phyloP scores from a whole-genome alignment of 1,284 basidiomycete species.

The Ustilago trichophora region DNA sequence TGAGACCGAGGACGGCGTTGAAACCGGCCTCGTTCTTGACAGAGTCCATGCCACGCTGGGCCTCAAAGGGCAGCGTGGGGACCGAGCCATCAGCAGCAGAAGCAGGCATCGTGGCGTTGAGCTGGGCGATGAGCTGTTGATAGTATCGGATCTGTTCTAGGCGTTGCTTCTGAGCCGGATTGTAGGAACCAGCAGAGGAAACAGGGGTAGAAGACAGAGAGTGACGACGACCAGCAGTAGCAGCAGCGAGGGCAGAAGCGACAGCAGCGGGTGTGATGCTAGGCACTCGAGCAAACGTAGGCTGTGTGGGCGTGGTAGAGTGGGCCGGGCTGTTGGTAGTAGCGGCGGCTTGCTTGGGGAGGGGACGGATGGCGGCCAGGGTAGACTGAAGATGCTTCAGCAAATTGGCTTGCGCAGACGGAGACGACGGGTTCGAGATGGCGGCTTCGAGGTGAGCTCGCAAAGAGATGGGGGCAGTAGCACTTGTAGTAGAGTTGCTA shows the following conservation, averaged over 20 bases:
- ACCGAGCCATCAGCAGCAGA: constrained; percentile 33
- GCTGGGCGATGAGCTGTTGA: constrained; percentile 47
- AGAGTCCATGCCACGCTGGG: constrained; percentile 29
- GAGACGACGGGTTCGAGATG: constrained; percentile 48
- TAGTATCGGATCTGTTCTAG: constrained; percentile 48
- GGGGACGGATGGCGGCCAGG: constrained; percentile 41
- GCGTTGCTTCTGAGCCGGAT: constrained; percentile 32
- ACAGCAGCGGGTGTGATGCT: constrained; percentile 41
- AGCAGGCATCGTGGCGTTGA: constrained; percentile 46
- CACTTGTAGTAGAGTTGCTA: not conserved
- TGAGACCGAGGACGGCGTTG: constrained; percentile 49
- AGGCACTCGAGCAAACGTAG: constrained; percentile 41
- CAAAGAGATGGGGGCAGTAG: constrained; percentile 27
- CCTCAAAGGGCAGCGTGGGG: constrained; percentile 35
- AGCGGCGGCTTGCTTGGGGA: constrained; percentile 16
- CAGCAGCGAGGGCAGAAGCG: constrained; percentile 29
- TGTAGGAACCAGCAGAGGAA: not conserved
- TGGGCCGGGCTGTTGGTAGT: constrained; percentile 18
- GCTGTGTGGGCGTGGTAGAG: constrained; percentile 16
- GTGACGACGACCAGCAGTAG: constrained; percentile 42
- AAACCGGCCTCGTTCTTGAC: constrained; percentile 36
- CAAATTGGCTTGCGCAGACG: constrained; percentile 46
- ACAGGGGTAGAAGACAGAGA: constrained; percentile 25
- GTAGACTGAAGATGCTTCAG: constrained; percentile 36
- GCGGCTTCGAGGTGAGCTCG: constrained; percentile 46